phyloP scores from a whole-genome alignment of 2,329 filamentous ascomycete species.

The Arthrobotrys musiformis region DNA sequence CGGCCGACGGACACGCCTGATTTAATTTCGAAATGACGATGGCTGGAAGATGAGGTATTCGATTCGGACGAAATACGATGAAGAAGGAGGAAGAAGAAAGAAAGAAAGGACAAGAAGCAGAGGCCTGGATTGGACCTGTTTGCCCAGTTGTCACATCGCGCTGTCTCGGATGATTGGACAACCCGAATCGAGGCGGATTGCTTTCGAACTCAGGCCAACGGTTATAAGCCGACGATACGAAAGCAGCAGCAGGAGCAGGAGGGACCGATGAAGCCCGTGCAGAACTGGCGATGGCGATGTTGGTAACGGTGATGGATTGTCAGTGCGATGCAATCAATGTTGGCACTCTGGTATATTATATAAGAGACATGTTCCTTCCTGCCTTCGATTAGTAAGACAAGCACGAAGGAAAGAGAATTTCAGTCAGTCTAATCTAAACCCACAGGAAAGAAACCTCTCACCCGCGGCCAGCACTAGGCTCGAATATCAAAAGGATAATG shows the following conservation, averaged over 20 bases:
- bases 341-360: background rate
- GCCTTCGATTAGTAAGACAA: background rate
- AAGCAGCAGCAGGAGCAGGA: background rate
- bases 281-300: background rate
- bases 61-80: background rate
- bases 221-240: background rate
- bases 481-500: background rate
- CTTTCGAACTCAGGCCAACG: background rate
- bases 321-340: background rate
- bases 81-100: background rate
- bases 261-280: no score
- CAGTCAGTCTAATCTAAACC: background rate
- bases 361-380: background rate
- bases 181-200: constrained; percentile 22
- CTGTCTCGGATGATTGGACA: constrained; percentile 17
- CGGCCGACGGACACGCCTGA: background rate
- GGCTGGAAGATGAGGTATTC: background rate
- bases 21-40: constrained; percentile 4
- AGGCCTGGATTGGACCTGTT: background rate
- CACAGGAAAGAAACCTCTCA: constrained; percentile 18
- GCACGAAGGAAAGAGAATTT: no score
- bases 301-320: background rate
- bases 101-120: background rate
- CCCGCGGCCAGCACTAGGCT: background rate
- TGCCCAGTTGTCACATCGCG: constrained; percentile 3